Conservation (phyloP, 768 basidiomycete species). For the Tremella fuciformis region DNA sequence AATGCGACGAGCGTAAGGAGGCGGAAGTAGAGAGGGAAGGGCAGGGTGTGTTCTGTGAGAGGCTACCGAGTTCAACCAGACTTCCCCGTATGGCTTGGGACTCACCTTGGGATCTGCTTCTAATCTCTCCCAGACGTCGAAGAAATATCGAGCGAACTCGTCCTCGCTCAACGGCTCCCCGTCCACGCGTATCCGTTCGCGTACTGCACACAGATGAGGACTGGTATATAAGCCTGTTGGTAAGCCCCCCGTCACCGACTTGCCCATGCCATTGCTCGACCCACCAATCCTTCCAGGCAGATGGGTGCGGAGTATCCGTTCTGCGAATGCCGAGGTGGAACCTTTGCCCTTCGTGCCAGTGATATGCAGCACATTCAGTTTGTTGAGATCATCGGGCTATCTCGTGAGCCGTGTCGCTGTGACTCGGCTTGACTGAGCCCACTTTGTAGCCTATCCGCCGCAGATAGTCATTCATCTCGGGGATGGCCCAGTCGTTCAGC, state of each 20-base stretch:
- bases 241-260: background rate
- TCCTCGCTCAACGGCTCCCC: conserved; percentile 84
- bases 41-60: conserved; percentile 55
- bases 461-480: conserved; percentile 88
- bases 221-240: conserved; percentile 85
- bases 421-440: conserved; percentile 43
- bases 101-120: conserved; percentile 63
- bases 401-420: background rate
- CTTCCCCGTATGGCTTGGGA: conserved; percentile 9
- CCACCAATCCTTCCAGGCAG: conserved; percentile 71
- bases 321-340: conserved; percentile 89
- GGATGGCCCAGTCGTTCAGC: conserved; percentile 64
- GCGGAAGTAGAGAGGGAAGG: conserved; percentile 89
- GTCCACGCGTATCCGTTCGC: conserved; percentile 92
- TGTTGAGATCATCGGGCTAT: conserved; percentile 77
- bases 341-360: conserved; percentile 99
- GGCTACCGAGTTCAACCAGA: conserved; percentile 18
- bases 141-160: conserved; percentile 85
- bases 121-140: conserved; percentile 89
- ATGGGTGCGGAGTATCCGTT: conserved; percentile 77
- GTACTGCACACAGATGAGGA: conserved; percentile 90
- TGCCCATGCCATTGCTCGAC: conserved; percentile 30
- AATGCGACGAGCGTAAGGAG: conserved; percentile 88
- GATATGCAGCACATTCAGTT: conserved; percentile 88
- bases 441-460: conserved; percentile 81